Base-by-base conservation (phyloP, 2,329 filamentous ascomycete species). In the Oidium heveae region DNA sequence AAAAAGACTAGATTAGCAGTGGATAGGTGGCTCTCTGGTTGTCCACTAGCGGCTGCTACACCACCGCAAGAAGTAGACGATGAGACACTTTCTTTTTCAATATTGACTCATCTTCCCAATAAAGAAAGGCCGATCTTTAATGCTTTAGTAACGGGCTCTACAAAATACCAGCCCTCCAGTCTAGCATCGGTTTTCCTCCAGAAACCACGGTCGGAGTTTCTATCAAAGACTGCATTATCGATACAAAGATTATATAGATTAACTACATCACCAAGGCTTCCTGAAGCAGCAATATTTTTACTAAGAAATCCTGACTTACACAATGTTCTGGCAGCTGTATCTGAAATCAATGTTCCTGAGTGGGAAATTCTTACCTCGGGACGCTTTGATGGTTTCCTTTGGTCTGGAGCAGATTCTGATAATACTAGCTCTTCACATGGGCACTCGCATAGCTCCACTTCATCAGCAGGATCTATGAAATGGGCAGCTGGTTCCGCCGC, bases 341-440 rank as follows among this genome's bases (percentile, higher is more conserved):
- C 84, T 37, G 86, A 88, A 54, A 91, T 96, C 61, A 91, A 83
- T 64, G 77, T 80, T 50, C 84, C 85, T n/a, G 89, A 96, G 67
- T 96, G 89, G 89, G 89, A 95, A 58, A 94, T 96, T 55, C 73
- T 96, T 13, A 86, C 83, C 4, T 95, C 89, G 0, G 89, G 89
- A 32, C 83, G 89, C 32, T 96, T 96, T 62, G 88, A 95, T 64
- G 89, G 89, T 4, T 96, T 96, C 68, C 73, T 95, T 20, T 94
- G 89, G 79, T 94, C 86, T 47, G 89, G 89, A 22, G 86, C 86
- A 7, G 88, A 95, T 54, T 65, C 61, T n/a, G 74, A 76, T 1
- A 59, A 60, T 61, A 63, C 63, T 68, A 58, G 66, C 70, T 66
- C 63, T 59, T 67, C 59, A 57, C 67, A 66, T 59, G 65, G 54